Evolutionary conservation across 352 stramenopile species (phyloP).

Genomic region (Globisporangium parvum): DNA sequence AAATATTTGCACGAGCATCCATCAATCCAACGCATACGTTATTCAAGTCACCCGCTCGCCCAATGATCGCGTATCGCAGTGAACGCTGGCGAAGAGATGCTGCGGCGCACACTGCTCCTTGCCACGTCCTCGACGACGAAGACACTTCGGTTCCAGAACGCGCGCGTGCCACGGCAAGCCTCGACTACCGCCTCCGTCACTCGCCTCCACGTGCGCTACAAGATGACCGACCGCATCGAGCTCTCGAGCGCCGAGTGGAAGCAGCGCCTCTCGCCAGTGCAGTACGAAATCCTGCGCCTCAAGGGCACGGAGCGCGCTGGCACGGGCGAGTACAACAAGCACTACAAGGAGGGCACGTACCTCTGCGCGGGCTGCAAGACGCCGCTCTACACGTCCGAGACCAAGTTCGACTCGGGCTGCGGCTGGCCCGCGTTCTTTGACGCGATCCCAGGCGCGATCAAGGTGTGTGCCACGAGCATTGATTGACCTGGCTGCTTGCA

Average conservation of each 20-base stretch:
- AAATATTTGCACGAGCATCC: too few relatives aligned
- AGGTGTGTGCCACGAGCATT: too few relatives aligned
- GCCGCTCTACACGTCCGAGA: constrained; percentile 82
- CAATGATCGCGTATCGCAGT: too few relatives aligned
- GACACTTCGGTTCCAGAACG: too few relatives aligned
- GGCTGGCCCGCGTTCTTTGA: constrained; percentile 90
- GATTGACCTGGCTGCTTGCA: too few relatives aligned
- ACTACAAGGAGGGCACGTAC: constrained; percentile 82
- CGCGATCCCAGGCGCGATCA: constrained; percentile 83
- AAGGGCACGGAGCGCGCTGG: constrained; percentile 88
- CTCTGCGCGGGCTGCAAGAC: constrained; percentile 84
- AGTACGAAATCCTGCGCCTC: constrained; percentile 86
- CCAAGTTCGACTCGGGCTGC: constrained; percentile 89
- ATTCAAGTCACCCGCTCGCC: too few relatives aligned
- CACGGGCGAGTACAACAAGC: constrained; percentile 88
- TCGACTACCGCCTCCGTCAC: neutral
- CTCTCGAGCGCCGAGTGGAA: constrained; percentile 83
- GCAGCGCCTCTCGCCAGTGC: constrained; percentile 56
- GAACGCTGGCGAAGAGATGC: too few relatives aligned
- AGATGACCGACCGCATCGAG: constrained; percentile 42
- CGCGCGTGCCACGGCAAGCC: too few relatives aligned
- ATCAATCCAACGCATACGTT: too few relatives aligned
- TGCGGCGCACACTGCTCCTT: too few relatives aligned
- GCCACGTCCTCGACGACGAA: too few relatives aligned
- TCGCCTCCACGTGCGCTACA: constrained; percentile 10